Conservation (phyloP, 192 early-diverging fungal genomes). For the Podila horticola region DNA sequence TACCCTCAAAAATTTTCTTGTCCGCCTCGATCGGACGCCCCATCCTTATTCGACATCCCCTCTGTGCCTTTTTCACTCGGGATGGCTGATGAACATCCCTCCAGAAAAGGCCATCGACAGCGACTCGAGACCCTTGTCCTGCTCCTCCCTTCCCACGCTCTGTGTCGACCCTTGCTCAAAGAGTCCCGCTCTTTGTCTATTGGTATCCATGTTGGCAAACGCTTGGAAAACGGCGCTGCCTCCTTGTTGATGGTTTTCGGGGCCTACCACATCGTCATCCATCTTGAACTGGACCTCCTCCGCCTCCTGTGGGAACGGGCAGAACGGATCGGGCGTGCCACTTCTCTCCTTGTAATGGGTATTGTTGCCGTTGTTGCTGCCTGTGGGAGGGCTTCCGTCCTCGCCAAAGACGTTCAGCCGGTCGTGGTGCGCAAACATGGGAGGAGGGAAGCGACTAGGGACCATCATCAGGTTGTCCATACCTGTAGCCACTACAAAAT, state of each 20-base stretch:
- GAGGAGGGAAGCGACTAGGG: too few relatives aligned
- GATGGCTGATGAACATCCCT: not conserved
- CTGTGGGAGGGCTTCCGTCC: not conserved
- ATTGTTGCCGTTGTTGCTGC: not conserved
- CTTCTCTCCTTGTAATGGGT: slow-evolving; percentile 22
- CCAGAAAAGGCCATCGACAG: not conserved
- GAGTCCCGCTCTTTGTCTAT: slow-evolving; percentile 2
- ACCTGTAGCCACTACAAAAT: not conserved
- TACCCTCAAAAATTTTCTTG: too few relatives aligned
- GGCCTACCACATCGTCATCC: slow-evolving; percentile 24
- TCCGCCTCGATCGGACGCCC: too few relatives aligned
- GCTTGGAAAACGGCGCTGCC: not conserved
- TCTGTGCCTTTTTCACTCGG: not conserved
- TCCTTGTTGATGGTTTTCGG: not conserved
- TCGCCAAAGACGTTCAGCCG: too few relatives aligned
- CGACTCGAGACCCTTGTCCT: not conserved
- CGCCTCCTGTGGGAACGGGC: slow-evolving; percentile 28
- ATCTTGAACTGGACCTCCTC: slow-evolving; percentile 37
- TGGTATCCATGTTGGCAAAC: too few relatives aligned
- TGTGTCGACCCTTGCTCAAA: not conserved
- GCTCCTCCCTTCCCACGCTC: not conserved
- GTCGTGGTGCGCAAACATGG: not conserved
- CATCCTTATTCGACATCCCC: too few relatives aligned
- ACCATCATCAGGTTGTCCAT: slow-evolving; percentile 1
- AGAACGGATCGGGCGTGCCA: slow-evolving; percentile 33